A percentile compares a stretch with the other conserved stretches of the same genome.
These are phyloP conservation scores for Trichothecium sympodiale DNA, from an alignment of 2,329 filamentous ascomycete species.

Conservation along the genomic window DNA sequence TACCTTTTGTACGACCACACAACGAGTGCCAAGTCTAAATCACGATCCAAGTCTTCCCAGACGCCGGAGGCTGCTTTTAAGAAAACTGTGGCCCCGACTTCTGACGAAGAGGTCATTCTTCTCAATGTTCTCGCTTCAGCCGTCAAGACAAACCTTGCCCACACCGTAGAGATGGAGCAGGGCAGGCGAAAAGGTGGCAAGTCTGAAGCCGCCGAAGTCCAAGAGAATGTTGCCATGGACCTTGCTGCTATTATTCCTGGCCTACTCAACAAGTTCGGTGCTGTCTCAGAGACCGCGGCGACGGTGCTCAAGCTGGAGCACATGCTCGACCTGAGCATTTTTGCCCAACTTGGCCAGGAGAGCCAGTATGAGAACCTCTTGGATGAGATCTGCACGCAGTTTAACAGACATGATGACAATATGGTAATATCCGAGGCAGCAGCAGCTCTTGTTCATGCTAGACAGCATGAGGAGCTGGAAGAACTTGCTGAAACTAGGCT, in stretches of 20 bases:
- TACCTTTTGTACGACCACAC: conserved; percentile 93
- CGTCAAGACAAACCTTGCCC: conserved; percentile 62
- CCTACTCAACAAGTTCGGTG: conserved; percentile 85
- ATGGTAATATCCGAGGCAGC: conserved; percentile 77
- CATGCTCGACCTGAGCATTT: conserved; percentile 74
- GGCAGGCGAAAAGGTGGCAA: conserved; percentile 46
- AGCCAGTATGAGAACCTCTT: conserved; percentile 70
- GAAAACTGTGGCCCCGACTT: conserved; percentile 59
- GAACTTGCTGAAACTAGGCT: conserved; percentile 77
- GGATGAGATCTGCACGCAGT: conserved; percentile 89
- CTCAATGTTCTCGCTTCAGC: conserved; percentile 78
- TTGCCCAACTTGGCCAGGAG: conserved; percentile 81
- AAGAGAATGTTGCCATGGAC: conserved; percentile 68
- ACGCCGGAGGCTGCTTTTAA: conserved; percentile 52
- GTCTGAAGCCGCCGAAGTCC: conserved; percentile 55
- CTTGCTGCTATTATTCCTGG: conserved; percentile 72
- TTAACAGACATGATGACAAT: conserved; percentile 82
- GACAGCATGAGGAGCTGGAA: conserved; percentile 77
- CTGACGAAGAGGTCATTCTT: conserved; percentile 72
- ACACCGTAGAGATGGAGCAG: conserved; percentile 54
- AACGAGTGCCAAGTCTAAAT: conserved; percentile 40
- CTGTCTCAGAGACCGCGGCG: conserved; percentile 76
- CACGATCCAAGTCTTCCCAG: conserved; percentile 41
- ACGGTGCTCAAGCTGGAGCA: conserved; percentile 79
- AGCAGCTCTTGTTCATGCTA: conserved; percentile 71